Base-by-base conservation (phyloP, 805 yeast species). In the Metschnikowia cerradonensis region DNA sequence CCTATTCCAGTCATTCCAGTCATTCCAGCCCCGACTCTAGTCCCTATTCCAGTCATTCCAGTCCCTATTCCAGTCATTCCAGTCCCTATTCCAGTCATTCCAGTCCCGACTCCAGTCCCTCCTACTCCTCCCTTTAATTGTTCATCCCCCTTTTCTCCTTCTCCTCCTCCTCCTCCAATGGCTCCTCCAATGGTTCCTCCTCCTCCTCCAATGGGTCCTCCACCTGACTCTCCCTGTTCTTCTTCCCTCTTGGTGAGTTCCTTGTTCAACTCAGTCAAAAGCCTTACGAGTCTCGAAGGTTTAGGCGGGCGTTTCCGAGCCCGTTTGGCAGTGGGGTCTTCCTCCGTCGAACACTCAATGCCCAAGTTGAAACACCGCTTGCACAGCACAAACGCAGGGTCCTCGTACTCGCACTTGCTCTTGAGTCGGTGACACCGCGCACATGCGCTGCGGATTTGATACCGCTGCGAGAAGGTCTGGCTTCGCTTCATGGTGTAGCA, bases 391-490 rank as follows among this genome's bases (percentile, higher is more conserved):
- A 64, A 70, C 15, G 62, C 54, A 1, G 81, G 82, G 53, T 76
- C 76, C 32, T 76, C 77, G 58, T 72, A 80, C 2, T 73, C 71
- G 62, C 84, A 80, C 56, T 77, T 68, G 76, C 77, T 76, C 57
- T 79, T 79, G 19, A 79, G 65, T 30, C 83, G 59, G 52, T 78
- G 79, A 54, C 84, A 80, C 51, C 84, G 62, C 3, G 83, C 83
- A 65, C 84, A 80, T 1, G 83, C 82, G 46, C 79, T 65, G 31
- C 70, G 55, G 50, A 76, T 73, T 50, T 81, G 61, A 71, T 80
- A 79, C 47, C 70, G 71, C 32, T 60, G 64, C 5, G 79, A 69
- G 61, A 78, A 78, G n/a, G 61, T 65, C 22, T 33, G 49, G 22
- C 15, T 23, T n/a, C 31, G 47, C 30, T 43, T 33, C 46, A 43